Evolutionary conservation across 1,139 yeast species (phyloP).

Genomic region (Yamadazyma diddensiae): DNA sequence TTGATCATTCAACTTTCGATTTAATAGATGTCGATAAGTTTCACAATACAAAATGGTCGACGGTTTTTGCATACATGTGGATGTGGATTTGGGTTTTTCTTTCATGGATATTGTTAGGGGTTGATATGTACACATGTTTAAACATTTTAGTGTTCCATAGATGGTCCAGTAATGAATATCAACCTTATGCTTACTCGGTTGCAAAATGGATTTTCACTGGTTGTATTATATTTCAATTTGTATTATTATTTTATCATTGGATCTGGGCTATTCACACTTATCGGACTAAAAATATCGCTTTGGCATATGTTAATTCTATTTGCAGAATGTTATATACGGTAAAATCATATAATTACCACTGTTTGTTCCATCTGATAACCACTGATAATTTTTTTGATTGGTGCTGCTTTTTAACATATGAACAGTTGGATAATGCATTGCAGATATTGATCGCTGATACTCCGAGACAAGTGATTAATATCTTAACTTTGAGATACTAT

Average conservation of each 20-base stretch:
- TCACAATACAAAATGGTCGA: constrained; percentile 50
- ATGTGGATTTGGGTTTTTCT: constrained; percentile 52
- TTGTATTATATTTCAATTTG: constrained; percentile 74
- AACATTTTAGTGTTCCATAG: constrained; percentile 70
- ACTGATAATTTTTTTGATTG: constrained; percentile 66
- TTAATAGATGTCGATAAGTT: constrained; percentile 45
- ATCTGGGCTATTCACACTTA: constrained; percentile 58
- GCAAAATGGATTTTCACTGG: constrained; percentile 84
- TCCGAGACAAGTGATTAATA: constrained; percentile 86
- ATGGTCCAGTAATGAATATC: constrained; percentile 63
- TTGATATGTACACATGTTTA: constrained; percentile 80
- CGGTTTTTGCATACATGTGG: constrained; percentile 52
- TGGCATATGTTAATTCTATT: constrained; percentile 65
- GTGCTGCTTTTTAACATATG: constrained; percentile 64
- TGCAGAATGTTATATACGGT: constrained; percentile 60
- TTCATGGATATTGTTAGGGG: constrained; percentile 57
- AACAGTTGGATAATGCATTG: constrained; percentile 63
- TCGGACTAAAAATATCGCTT: constrained; percentile 62
- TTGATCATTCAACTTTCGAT: constrained; percentile 44
- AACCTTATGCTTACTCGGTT: constrained; percentile 53
- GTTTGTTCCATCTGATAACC: constrained; percentile 69
- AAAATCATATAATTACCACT: constrained; percentile 59
- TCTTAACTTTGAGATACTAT: constrained; percentile 60
- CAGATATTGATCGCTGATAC: constrained; percentile 72
- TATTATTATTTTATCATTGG: constrained; percentile 56